Evolutionary conservation across 2,329 filamentous ascomycete genomes (phyloP).

Genomic region (Aureobasidium sp.): DNA sequence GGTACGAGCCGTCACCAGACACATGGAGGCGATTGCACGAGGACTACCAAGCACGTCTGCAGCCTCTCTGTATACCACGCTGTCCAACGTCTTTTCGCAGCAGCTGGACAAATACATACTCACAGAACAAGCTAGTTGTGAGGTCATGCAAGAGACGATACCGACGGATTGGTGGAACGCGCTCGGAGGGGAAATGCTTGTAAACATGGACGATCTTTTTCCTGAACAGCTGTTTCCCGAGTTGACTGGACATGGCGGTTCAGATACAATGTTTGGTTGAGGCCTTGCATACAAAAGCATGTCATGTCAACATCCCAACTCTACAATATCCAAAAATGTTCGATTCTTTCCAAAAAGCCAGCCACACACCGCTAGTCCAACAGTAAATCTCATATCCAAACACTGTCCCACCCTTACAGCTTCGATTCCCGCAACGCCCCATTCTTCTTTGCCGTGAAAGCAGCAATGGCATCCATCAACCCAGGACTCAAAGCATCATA

Average conservation of each 20-base stretch:
- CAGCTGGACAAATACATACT: constrained; percentile 1
- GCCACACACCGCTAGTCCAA: too few relatives aligned
- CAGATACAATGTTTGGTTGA: not conserved
- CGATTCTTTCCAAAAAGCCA: too few relatives aligned
- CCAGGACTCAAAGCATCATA: constrained; percentile 57
- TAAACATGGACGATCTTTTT: not conserved
- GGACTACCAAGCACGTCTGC: not conserved
- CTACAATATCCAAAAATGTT: too few relatives aligned
- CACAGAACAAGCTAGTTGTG: not conserved
- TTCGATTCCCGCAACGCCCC: constrained; percentile 10
- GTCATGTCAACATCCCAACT: too few relatives aligned
- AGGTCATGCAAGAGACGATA: not conserved
- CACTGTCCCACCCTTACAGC: not conserved
- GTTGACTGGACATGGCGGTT: not conserved
- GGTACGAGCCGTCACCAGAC: not conserved
- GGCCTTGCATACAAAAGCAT: too few relatives aligned
- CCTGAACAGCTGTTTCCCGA: constrained; percentile 1
- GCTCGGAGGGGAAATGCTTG: not conserved
- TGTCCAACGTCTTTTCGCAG: not conserved
- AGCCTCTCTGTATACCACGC: not conserved
- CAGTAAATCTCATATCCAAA: too few relatives aligned
- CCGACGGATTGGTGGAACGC: constrained; percentile 7
- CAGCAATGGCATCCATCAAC: constrained; percentile 50
- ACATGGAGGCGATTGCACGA: not conserved
- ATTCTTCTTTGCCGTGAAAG: constrained; percentile 11